A percentile compares a stretch with the other conserved stretches of the same genome.
These are phyloP conservation scores for Vanrija humicola DNA, from an alignment of 1,284 basidiomycete species.

Conservation along the genomic window DNA sequence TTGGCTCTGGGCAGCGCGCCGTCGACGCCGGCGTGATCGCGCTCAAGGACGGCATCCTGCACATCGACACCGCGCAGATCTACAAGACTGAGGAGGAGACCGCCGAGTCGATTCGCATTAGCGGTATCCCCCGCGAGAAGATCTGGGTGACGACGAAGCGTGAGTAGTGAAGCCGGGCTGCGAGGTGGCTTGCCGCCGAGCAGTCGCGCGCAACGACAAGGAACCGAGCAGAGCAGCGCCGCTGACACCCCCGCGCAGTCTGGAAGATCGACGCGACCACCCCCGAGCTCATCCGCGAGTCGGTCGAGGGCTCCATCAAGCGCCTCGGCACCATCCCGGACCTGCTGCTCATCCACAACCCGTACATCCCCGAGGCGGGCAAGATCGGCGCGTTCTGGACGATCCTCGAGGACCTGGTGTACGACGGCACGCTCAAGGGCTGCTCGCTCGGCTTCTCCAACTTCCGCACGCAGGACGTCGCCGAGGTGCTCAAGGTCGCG, in stretches of 20 bases:
- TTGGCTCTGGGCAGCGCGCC: constrained; percentile 14
- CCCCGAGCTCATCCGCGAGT: constrained; percentile 19
- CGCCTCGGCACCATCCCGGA: constrained; percentile 30
- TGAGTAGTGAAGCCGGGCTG: constrained; percentile 6
- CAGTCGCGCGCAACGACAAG: too few relatives aligned
- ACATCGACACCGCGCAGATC: constrained; percentile 46
- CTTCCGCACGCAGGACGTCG: constrained; percentile 41
- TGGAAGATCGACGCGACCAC: constrained; percentile 5
- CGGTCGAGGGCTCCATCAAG: constrained; percentile 23
- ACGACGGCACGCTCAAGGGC: constrained; percentile 60
- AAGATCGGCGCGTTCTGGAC: constrained; percentile 32
- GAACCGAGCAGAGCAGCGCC: too few relatives aligned
- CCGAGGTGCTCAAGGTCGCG: constrained; percentile 47
- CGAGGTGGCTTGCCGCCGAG: too few relatives aligned
- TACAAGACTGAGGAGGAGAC: constrained; percentile 49
- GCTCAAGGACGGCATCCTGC: constrained; percentile 39
- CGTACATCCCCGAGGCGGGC: constrained; percentile 25
- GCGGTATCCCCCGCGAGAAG: constrained; percentile 49
- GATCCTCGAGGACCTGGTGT: constrained; percentile 39
- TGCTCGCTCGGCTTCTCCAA: constrained; percentile 46
- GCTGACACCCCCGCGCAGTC: too few relatives aligned
- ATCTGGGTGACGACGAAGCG: constrained; percentile 57
- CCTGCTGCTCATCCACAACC: constrained; percentile 37
- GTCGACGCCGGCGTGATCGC: constrained; percentile 23
- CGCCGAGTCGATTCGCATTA: constrained; percentile 47